Percentiles rank a stretch among this genome's conserved stretches.
Evolutionary conservation across 331 rosid species (phyloP).

Genomic region (Saraca asoca): DNA sequence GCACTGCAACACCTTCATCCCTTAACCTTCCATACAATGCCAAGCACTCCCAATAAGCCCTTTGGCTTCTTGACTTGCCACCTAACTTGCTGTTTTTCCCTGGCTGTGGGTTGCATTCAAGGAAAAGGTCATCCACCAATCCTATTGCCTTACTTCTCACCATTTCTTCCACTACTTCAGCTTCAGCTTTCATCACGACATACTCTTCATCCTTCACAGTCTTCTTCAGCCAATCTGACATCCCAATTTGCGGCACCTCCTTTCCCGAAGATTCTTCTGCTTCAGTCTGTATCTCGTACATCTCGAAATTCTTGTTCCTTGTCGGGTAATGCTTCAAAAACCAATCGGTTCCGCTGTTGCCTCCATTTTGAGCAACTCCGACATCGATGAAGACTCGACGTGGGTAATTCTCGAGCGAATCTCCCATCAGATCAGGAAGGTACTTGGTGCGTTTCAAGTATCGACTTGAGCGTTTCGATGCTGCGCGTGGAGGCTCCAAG

Average conservation of each 20-base stretch:
- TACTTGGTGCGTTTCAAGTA: conserved; percentile 59
- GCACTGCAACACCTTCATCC: conserved; percentile 90
- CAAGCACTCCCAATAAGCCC: conserved; percentile 88
- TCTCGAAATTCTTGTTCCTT: conserved; percentile 66
- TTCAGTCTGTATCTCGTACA: conserved; percentile 58
- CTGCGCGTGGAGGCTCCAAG: conserved; percentile 74
- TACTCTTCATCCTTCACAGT: conserved; percentile 75
- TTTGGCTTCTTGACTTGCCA: conserved; percentile 24
- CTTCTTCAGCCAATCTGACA: conserved; percentile 67
- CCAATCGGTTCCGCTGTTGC: conserved; percentile 56
- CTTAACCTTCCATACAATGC: conserved; percentile 73
- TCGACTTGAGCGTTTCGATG: conserved; percentile 55
- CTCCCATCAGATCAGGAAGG: conserved; percentile 77
- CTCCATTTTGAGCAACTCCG: conserved; percentile 55
- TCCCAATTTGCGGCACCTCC: conserved; percentile 42
- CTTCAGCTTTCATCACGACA: conserved; percentile 89
- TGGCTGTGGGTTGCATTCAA: conserved; percentile 67
- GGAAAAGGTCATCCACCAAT: conserved; percentile 83
- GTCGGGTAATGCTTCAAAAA: conserved; percentile 63
- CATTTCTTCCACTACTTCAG: conserved; percentile 80
- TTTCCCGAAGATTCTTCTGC: conserved; percentile 28
- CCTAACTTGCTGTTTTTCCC: conserved; percentile 13
- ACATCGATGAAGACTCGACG: conserved; percentile 73
- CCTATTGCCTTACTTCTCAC: conserved; percentile 47
- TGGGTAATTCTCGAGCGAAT: conserved; percentile 61